phyloP scores from a whole-genome alignment of 768 basidiomycete species.

The Xerocomus brunneocitrinus region DNA sequence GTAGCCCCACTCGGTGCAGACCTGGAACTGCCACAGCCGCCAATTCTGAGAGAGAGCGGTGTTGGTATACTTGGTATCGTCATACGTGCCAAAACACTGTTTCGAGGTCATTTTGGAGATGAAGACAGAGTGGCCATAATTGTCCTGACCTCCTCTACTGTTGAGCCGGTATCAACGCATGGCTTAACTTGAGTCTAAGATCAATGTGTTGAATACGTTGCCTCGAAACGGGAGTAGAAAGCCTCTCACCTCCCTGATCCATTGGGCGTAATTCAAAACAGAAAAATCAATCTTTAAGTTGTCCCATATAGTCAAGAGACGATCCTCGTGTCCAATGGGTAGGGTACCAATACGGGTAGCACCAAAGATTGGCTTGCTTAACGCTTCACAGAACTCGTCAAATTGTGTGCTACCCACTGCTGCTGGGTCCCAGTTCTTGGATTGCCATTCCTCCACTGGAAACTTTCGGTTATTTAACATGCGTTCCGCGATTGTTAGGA shows the following conservation, averaged over 20 bases:
- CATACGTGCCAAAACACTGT: slow-evolving; percentile 84
- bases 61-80: slow-evolving; percentile 60
- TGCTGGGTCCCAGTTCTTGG: slow-evolving; percentile 79
- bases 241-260: slow-evolving; percentile 59
- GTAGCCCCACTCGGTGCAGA: slow-evolving; percentile 96
- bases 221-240: background rate
- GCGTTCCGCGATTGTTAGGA: slow-evolving; percentile 14
- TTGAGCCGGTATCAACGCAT: slow-evolving; percentile 45
- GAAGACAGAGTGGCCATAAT: background rate
- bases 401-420: slow-evolving; percentile 57
- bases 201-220: background rate
- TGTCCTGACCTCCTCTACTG: slow-evolving; percentile 48
- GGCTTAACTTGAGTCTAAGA: slow-evolving; percentile 48
- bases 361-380: slow-evolving; percentile 44
- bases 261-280: slow-evolving; percentile 70
- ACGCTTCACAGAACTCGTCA: slow-evolving; percentile 60
- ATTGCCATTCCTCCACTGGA: slow-evolving; percentile 76
- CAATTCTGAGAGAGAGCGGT: slow-evolving; percentile 67
- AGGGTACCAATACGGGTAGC: slow-evolving; percentile 31
- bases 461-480: slow-evolving; percentile 30
- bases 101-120: background rate
- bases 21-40: slow-evolving; percentile 88
- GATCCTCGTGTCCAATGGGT: slow-evolving; percentile 46
- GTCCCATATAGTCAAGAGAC: slow-evolving; percentile 44
- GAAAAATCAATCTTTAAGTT: slow-evolving; percentile 52